phyloP scores from a whole-genome alignment of 805 yeast genomes.

The Candida ascalaphidarum region DNA sequence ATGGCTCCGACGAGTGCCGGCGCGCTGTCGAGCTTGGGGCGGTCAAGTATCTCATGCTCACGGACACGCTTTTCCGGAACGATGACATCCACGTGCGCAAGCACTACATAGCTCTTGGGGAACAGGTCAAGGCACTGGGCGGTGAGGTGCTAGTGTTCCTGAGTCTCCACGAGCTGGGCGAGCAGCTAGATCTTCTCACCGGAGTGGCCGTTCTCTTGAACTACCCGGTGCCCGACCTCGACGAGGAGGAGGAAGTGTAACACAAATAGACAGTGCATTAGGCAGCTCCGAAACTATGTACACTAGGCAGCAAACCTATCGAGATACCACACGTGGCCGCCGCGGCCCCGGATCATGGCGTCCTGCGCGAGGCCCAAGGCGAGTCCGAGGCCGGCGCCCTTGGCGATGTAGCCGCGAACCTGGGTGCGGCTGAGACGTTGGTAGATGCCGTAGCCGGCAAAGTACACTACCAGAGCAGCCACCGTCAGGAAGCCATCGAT shows the following conservation, averaged over 20 bases:
- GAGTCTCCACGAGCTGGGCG: slow-evolving; percentile 82
- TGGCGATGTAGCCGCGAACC: slow-evolving; percentile 30
- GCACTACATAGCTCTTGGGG: slow-evolving; percentile 57
- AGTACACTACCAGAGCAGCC: slow-evolving; percentile 45
- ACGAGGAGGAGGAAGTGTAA: slow-evolving; percentile 51
- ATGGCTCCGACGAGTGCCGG: slow-evolving; percentile 72
- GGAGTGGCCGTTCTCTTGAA: slow-evolving; percentile 85
- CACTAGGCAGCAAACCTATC: slow-evolving; percentile 13
- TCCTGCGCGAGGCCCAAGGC: slow-evolving; percentile 63
- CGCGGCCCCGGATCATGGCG: slow-evolving; percentile 44
- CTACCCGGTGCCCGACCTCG: slow-evolving; percentile 73
- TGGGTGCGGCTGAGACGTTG: slow-evolving; percentile 37
- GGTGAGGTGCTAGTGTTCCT: slow-evolving; percentile 76
- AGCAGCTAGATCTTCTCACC: slow-evolving; percentile 78
- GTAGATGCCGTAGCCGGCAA: slow-evolving; percentile 41
- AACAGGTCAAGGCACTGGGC: slow-evolving; percentile 59
- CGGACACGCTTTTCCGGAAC: slow-evolving; percentile 73
- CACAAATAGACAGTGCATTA: slow-evolving; percentile 4
- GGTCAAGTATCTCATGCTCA: slow-evolving; percentile 61
- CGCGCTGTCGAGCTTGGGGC: slow-evolving; percentile 76
- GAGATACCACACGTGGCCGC: slow-evolving; percentile 62
- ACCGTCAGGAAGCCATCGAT: slow-evolving; percentile 58
- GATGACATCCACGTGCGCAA: slow-evolving; percentile 66
- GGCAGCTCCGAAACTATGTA: no score
- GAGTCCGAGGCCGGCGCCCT: slow-evolving; percentile 54